A percentile compares a stretch with the other conserved stretches of the same genome.
phyloP scores from a whole-genome alignment of 805 yeast species.

The Starmera pachycereana region DNA sequence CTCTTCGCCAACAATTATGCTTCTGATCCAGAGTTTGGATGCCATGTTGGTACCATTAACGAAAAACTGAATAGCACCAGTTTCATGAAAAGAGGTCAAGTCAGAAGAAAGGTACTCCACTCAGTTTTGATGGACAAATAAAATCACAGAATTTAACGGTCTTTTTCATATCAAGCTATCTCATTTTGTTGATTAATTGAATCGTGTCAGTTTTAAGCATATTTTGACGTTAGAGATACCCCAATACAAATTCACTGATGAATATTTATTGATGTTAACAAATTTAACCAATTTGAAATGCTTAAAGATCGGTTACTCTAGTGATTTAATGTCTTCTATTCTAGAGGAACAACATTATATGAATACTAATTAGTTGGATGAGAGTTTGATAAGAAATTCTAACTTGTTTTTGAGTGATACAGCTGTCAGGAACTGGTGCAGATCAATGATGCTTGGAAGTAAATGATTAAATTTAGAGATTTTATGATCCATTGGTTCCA shows the following conservation, averaged over 20 bases:
- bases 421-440: too few relatives aligned
- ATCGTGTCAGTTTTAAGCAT: conserved; percentile 7
- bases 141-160: conserved; percentile 26
- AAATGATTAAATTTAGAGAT: too few relatives aligned
- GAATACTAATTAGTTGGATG: too few relatives aligned
- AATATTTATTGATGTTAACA: conserved; percentile 11
- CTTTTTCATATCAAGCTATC: conserved; percentile 16
- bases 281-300: conserved; percentile 11
- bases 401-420: too few relatives aligned
- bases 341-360: conserved; percentile 9
- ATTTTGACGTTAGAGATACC: conserved; percentile 12
- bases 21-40: conserved; percentile 1
- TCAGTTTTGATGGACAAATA: neutral
- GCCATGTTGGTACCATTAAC: conserved; percentile 8
- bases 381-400: too few relatives aligned
- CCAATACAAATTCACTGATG: conserved; percentile 4
- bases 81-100: too few relatives aligned
- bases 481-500: too few relatives aligned
- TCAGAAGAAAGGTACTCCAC: too few relatives aligned
- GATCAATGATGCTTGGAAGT: too few relatives aligned
- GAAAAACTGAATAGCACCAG: too few relatives aligned
- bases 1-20: conserved; percentile 19
- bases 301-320: conserved; percentile 2
- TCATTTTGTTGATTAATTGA: conserved; percentile 6
- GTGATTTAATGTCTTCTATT: conserved; percentile 1